Base-by-base conservation (phyloP, 169 alveolate species). In the Ichthyophthirius multifiliis region DNA sequence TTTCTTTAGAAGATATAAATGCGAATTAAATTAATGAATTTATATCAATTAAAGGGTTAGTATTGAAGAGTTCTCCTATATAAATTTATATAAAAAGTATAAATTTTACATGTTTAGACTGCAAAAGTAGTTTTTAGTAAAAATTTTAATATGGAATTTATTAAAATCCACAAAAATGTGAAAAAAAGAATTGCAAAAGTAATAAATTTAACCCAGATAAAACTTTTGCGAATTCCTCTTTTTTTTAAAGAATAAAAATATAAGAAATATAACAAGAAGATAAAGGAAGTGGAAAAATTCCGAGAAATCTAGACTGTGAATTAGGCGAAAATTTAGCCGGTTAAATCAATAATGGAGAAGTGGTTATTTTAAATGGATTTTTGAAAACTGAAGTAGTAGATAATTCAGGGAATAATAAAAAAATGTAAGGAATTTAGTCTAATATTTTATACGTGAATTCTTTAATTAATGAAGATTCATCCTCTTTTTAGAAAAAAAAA, bases 291-390 rank as follows among this genome's bases (percentile, higher is more conserved):
- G 93, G 93, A 12, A 88, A 83, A 64, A 44, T 88, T 64, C 93
- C 93, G 15, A 79, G 84, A 35, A 77, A 83, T 39, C 67, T 83
- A 41, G 93, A 88, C 35, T 80, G 89, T 62, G 95, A 90, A 55
- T 48, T 90, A 20, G 76, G 85, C 48, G 90, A 87, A 32, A 88
- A 84, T 44, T 62, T 86, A 9, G 90, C 87, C 5, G 89, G 84
- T 43, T 65, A 77, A 32, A 79, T 87, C 46, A 90, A 87, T 47
- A 81, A 87, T 48, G 95, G 95, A 20, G 95, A 90, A 63, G 82
- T 81, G 13, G 82, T 87, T 0, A 82, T 86, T 20, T 86, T 84
- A 1, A 81, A 85, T 67, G 95, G 95, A 1, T 76, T 86, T 3
- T 44, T 90, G 73, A 90, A 84, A 75, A 85, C 95, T 0, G 93